Evolutionary conservation across 495 filamentous ascomycete genomes (phyloP).

Genomic region (Terfezia claveryi): DNA sequence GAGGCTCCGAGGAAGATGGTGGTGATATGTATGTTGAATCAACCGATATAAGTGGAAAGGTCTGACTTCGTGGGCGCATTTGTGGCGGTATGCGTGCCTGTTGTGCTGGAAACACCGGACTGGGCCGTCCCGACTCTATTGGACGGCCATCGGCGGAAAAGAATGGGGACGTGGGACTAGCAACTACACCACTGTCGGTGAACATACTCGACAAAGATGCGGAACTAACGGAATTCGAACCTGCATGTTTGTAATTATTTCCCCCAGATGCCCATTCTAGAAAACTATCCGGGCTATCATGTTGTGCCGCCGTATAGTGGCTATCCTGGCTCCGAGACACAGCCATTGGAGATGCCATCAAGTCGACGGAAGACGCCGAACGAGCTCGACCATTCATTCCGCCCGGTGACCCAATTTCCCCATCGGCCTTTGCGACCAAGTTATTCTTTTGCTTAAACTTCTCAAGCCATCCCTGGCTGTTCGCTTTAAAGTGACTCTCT

Average conservation of each 20-base stretch:
- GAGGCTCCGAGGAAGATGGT: conserved; percentile 35
- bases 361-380: conserved; percentile 26
- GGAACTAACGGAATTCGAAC: conserved; percentile 30
- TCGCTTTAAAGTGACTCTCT: conserved; percentile 56
- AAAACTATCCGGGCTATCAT: conserved; percentile 23
- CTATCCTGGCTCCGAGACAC: conserved; percentile 12
- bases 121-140: conserved; percentile 10
- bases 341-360: conserved; percentile 8
- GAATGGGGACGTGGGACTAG: conserved; percentile 72
- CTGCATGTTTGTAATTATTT: conserved; percentile 27
- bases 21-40: conserved; percentile 53
- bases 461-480: conserved; percentile 60
- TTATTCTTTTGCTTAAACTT: conserved; percentile 93
- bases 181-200: conserved; percentile 42
- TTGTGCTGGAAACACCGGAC: conserved; percentile 28
- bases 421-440: conserved; percentile 23
- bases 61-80: conserved; percentile 49
- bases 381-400: conserved; percentile 8
- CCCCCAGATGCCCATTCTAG: conserved; percentile 21
- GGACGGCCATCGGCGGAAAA: conserved; percentile 46
- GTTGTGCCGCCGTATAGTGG: conserved; percentile 6
- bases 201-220: conserved; percentile 33
- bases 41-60: conserved; percentile 49
- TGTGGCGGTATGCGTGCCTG: conserved; percentile 36
- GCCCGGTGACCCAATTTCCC: neutral